Percentiles rank a stretch among this genome's conserved stretches.
Conservation (phyloP, 495 filamentous ascomycete genomes). For the Daldinia childiae region DNA sequence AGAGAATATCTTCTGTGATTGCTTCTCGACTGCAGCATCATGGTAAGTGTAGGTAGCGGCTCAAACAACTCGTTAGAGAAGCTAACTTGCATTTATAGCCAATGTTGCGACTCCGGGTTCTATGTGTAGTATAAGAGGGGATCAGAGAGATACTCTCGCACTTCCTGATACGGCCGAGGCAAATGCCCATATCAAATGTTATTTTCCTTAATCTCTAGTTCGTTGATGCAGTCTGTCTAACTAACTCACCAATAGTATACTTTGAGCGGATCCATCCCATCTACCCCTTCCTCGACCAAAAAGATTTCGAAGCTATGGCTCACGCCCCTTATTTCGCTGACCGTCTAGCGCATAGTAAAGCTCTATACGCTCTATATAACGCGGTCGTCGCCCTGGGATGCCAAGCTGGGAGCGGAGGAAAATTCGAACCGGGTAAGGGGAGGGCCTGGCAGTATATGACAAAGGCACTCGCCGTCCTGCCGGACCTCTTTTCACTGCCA, state of each 20-base stretch:
- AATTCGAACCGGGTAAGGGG: slow-evolving; percentile 49
- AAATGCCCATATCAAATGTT: slow-evolving; percentile 23
- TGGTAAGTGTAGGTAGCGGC: neutral
- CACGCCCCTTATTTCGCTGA: slow-evolving; percentile 41
- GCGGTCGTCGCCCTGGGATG: slow-evolving; percentile 52
- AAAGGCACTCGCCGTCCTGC: slow-evolving; percentile 15
- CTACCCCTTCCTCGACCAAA: slow-evolving; percentile 50
- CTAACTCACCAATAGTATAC: slow-evolving; percentile 32
- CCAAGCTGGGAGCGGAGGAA: slow-evolving; percentile 47
- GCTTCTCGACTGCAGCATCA: slow-evolving; percentile 28
- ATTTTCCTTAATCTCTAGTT: neutral
- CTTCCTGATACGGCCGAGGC: slow-evolving; percentile 36
- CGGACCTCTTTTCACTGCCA: slow-evolving; percentile 15
- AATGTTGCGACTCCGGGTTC: slow-evolving; percentile 12
- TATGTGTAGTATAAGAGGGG: neutral
- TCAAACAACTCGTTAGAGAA: neutral
- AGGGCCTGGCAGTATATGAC: slow-evolving; percentile 49
- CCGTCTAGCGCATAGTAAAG: slow-evolving; percentile 23
- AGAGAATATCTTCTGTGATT: slow-evolving; percentile 41
- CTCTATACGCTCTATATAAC: slow-evolving; percentile 46
- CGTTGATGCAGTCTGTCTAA: neutral
- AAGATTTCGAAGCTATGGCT: slow-evolving; percentile 44
- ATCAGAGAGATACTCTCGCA: slow-evolving; percentile 11
- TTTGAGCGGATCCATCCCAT: slow-evolving; percentile 50
- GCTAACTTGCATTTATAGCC: neutral